phyloP scores from a whole-genome alignment of 2,329 filamentous ascomycete genomes.

The Aspergillus ruber region DNA sequence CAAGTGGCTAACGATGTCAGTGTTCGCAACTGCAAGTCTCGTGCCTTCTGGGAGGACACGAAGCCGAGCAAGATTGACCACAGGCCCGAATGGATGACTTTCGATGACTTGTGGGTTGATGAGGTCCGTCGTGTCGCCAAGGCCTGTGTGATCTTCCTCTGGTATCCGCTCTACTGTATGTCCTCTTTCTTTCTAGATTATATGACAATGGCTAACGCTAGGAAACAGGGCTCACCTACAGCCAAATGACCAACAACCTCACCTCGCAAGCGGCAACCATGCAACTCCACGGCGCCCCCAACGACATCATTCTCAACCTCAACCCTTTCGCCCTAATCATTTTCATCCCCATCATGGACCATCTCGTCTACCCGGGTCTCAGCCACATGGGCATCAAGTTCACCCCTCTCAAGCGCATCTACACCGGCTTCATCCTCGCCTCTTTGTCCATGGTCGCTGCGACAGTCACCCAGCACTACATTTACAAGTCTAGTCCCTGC shows the following conservation, averaged over 20 bases:
- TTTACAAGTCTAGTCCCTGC: constrained; percentile 57
- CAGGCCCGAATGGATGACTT: constrained; percentile 53
- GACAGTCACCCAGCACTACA: constrained; percentile 44
- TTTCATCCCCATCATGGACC: constrained; percentile 49
- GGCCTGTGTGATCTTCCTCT: constrained; percentile 62
- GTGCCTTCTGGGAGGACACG: constrained; percentile 16
- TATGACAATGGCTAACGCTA: too few species aligned
- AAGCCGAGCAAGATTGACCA: constrained; percentile 16
- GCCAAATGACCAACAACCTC: constrained; percentile 50
- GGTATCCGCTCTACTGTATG: constrained; percentile 43
- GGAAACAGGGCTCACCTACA: constrained; percentile 39
- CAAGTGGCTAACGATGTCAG: constrained; percentile 8
- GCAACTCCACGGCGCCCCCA: constrained; percentile 47
- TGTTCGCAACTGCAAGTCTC: constrained; percentile 11
- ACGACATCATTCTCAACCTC: constrained; percentile 50
- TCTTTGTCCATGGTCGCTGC: constrained; percentile 46
- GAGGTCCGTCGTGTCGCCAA: constrained; percentile 63
- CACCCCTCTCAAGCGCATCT: constrained; percentile 50
- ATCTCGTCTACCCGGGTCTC: constrained; percentile 46
- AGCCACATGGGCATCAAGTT: constrained; percentile 42
- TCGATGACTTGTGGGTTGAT: constrained; percentile 75
- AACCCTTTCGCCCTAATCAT: constrained; percentile 49
- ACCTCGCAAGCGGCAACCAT: constrained; percentile 51
- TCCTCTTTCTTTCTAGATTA: background rate
- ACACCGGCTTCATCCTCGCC: constrained; percentile 44